phyloP scores from a whole-genome alignment of 2,329 filamentous ascomycete species.

The Macroventuria anomochaeta region DNA sequence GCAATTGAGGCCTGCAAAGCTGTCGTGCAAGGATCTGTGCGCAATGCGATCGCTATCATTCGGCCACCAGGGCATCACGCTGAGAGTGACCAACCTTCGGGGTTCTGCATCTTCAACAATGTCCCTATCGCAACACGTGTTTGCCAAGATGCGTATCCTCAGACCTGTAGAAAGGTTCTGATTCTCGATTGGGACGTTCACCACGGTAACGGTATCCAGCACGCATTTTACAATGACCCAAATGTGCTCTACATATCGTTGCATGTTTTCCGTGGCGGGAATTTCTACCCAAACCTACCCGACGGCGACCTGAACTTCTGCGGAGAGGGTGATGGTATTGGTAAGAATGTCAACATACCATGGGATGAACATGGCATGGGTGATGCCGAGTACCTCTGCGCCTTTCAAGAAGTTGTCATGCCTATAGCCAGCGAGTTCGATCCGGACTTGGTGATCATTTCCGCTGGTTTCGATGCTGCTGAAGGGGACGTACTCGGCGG shows the following conservation, averaged over 20 bases:
- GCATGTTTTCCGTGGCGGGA: conserved; percentile 83
- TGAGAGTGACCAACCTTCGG: conserved; percentile 83
- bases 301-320: conserved; percentile 67
- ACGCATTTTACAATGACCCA: conserved; percentile 93
- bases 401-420: conserved; percentile 96
- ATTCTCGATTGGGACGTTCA: conserved; percentile 90
- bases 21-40: conserved; percentile 82
- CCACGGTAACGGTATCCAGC: conserved; percentile 90
- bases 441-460: conserved; percentile 93
- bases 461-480: conserved; percentile 94
- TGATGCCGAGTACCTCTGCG: conserved; percentile 94
- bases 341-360: conserved; percentile 72
- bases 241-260: conserved; percentile 96
- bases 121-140: conserved; percentile 90
- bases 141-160: conserved; percentile 81
- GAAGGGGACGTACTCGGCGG: conserved; percentile 91
- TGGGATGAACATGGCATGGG: conserved; percentile 80
- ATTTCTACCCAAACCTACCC: conserved; percentile 76
- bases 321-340: conserved; percentile 63
- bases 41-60: conserved; percentile 95
- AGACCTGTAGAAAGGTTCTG: conserved; percentile 83
- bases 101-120: conserved; percentile 98
- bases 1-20: conserved; percentile 95
- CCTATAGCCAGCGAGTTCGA: conserved; percentile 92
- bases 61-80: conserved; percentile 95